Conservation (phyloP, 495 filamentous ascomycete genomes). For the Jackrogersella minutella region DNA sequence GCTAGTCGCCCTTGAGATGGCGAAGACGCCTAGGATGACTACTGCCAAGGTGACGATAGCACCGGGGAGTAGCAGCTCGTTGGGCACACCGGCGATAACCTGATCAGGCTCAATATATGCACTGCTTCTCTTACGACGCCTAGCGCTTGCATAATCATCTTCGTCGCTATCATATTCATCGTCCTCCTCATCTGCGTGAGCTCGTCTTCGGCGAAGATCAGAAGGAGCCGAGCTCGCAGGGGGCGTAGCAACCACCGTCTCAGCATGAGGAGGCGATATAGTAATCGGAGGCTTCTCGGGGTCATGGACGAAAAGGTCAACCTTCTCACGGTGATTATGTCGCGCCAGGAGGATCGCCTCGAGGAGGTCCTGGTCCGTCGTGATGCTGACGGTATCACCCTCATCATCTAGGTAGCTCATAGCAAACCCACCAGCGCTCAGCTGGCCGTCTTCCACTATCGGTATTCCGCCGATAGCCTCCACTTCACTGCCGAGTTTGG, state of each 20-base stretch:
- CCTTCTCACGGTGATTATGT: constrained; percentile 81
- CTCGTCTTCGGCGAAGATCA: constrained; percentile 62
- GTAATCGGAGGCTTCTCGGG: constrained; percentile 81
- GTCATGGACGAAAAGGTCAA: constrained; percentile 96
- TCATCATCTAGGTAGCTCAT: constrained; percentile 98
- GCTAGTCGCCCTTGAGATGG: constrained; percentile 78
- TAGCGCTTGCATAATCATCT: constrained; percentile 59
- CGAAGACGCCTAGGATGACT: constrained; percentile 92
- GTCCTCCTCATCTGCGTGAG: constrained; percentile 51
- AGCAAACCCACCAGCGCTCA: constrained; percentile 85
- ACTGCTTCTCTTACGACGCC: constrained; percentile 51
- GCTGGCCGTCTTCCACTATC: constrained; percentile 75
- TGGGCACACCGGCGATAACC: constrained; percentile 89
- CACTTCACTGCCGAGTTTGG: constrained; percentile 88
- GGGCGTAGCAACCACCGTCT: constrained; percentile 59
- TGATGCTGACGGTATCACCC: constrained; percentile 97
- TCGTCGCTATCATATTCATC: constrained; percentile 70
- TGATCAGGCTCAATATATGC: constrained; percentile 65
- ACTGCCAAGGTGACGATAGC: constrained; percentile 95
- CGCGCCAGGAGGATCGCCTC: constrained; percentile 89
- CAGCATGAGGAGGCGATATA: constrained; percentile 72
- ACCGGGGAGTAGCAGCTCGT: constrained; percentile 91
- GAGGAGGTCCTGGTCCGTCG: constrained; percentile 89
- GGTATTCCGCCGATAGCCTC: constrained; percentile 86
- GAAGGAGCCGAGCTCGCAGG: constrained; percentile 59